Evolutionary conservation across 805 yeast genomes (phyloP).

Genomic region (Yamadazyma tumulicola): DNA sequence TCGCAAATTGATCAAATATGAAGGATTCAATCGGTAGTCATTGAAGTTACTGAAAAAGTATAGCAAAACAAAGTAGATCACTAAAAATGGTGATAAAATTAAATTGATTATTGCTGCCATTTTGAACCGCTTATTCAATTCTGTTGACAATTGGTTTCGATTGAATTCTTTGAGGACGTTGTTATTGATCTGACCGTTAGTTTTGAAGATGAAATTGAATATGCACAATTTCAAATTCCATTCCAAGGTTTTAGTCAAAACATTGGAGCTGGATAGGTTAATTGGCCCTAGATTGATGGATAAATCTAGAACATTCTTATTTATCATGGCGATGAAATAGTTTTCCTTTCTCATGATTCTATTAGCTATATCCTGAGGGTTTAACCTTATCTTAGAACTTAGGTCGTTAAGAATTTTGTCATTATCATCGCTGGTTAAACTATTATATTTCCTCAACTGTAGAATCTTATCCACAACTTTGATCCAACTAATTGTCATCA

Average conservation of each 20-base stretch:
- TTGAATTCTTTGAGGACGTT: conserved; percentile 68
- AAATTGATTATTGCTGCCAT: conserved; percentile 86
- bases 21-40: conserved; percentile 87
- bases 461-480: conserved; percentile 74
- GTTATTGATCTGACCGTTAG: conserved; percentile 76
- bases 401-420: conserved; percentile 40
- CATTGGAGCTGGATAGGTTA: conserved; percentile 22
- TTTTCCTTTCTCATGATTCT: conserved; percentile 94
- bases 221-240: conserved; percentile 92
- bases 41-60: conserved; percentile 90
- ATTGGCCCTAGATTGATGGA: conserved; percentile 33
- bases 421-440: conserved; percentile 40
- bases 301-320: conserved; percentile 69
- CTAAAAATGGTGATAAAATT: conserved; percentile 79
- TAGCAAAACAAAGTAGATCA: conserved; percentile 73
- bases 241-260: conserved; percentile 82
- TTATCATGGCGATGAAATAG: conserved; percentile 85
- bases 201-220: conserved; percentile 79
- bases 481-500: conserved; percentile 93
- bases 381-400: conserved; percentile 69
- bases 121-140: conserved; percentile 73
- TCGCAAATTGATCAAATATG: conserved; percentile 62
- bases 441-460: conserved; percentile 75
- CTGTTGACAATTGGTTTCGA: conserved; percentile 61
- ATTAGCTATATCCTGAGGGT: conserved; percentile 93